Evolutionary conservation across 176 grass and related monocot genomes (phyloP), one percentile per base, ranked within the genome.

Genomic region (Carex kokanica): DNA sequence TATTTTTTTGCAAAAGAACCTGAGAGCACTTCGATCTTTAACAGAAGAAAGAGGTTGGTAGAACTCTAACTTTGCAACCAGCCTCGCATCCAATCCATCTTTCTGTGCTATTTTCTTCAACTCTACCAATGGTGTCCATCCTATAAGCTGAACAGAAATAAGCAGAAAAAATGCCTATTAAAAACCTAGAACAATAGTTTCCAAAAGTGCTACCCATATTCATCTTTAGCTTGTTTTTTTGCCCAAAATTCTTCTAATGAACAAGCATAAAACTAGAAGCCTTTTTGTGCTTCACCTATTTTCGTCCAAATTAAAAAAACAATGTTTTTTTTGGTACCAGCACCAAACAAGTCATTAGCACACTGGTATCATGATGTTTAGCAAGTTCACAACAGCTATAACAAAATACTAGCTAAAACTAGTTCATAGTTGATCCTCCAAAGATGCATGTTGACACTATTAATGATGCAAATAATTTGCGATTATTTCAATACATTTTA

Each of bases 41-140:
- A 92, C 87, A 74, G 95, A 97, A 77, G 71, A 92, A 90, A 94
- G 87, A 34, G 90, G 92, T 8, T 94, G 90, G 87, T 97, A 97
- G 0, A 86, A 77, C 78, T 97, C 95, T 45, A 97, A 85, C 82
- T 94, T 97, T 8, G 85, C 92, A 84, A 97, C 74, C 56, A 97
- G 75, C 23, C 92, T 86, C 47, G 59, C 85, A 54, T 88, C 60
- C 80, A 97, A 62, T 79, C 85, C 87, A 60, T 93, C 92, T 64
- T 94, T 97, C 29, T 77, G 72, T 17, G 78, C 55, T 74, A 97
- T 90, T 60, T 81, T 85, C 58, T 90, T 97, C 84, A 97, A 70
- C 49, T 94, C 90, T 69, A 97, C 78, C 56, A 94, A 79, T 52
- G 95, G 92, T 16, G 95, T 97, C 95, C 95, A 97, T 73, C 95